Evolutionary conservation across 352 stramenopile species (phyloP), one percentile per base, ranked within the genome.

Genomic region (Globisporangium viniferum): DNA sequence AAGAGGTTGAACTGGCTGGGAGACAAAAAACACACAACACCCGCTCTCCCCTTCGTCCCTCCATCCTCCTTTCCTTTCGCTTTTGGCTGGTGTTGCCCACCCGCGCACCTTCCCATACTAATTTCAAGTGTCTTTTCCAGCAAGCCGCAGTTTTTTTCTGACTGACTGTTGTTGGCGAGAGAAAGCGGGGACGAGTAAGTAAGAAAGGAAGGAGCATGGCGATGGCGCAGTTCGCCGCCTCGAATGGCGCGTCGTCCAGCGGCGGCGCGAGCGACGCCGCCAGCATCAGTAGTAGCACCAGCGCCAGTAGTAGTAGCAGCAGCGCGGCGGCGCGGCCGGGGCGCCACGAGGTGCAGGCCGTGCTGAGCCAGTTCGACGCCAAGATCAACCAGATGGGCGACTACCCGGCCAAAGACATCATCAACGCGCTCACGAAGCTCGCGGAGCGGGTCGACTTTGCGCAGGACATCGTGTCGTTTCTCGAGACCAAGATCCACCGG

Each of bases 401-500:
- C 73, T 94, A 95, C 68, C 89, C 89, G 10, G 89, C 89, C 46
- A 95, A 96, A 59, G 84, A 93, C 77, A 92, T 89, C 71, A 97
- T 97, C 81, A 96, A 95, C 70, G 68, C 83, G 58, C 81, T 97
- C 62, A 96, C 89, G 55, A 97, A 90, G 81, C 76, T 94, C 67
- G 87, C 89, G 7, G 88, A 93, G 73, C 82, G 83, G 60, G 57
- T 81, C 35, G 69, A 89, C 64, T 92, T 90, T 73, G 87, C 86
- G 56, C 78, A 82, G 56, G 84, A 94, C 74, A 88, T 96, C 73
- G 88, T 93, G 77, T 86, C 79, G 71, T 96, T 96, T 80, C 78
- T 96, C 66, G 87, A 94, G 72, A 94, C 86, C 66, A 96, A 96
- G 80, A 92, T 96, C 75, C 81, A 94, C 70, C 82, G 85, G 80